Conservation (phyloP, 805 yeast species). For the Kodamaea restingae region DNA sequence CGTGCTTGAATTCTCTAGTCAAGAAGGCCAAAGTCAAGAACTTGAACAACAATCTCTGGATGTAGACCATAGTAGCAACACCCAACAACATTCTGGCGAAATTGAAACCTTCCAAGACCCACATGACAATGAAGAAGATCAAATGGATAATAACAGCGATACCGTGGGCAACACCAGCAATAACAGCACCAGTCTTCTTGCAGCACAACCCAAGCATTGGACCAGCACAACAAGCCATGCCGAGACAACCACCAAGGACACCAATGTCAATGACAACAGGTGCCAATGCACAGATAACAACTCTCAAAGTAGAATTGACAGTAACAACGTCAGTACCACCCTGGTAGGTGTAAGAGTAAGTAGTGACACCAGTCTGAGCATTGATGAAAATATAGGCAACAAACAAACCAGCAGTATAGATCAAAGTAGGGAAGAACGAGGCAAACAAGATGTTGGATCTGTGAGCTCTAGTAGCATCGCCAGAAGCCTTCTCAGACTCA, state of each 20-base stretch:
- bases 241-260: slow-evolving; percentile 69
- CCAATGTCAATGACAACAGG: slow-evolving; percentile 92
- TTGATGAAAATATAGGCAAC: slow-evolving; percentile 77
- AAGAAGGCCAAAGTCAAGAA: slow-evolving; percentile 70
- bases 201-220: slow-evolving; percentile 93
- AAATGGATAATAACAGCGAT: slow-evolving; percentile 85
- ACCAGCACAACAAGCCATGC: slow-evolving; percentile 94
- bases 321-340: slow-evolving; percentile 33
- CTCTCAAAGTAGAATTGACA: slow-evolving; percentile 70
- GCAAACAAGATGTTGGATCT: slow-evolving; percentile 73
- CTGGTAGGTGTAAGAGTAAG: slow-evolving; percentile 28
- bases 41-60: slow-evolving; percentile 86
- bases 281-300: slow-evolving; percentile 76
- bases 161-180: slow-evolving; percentile 96
- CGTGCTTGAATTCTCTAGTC: slow-evolving; percentile 95
- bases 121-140: slow-evolving; percentile 87
- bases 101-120: slow-evolving; percentile 93
- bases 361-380: slow-evolving; percentile 78
- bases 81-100: slow-evolving; percentile 88
- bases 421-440: slow-evolving; percentile 70
- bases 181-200: slow-evolving; percentile 92
- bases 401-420: slow-evolving; percentile 67
- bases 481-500: slow-evolving; percentile 61
- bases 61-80: slow-evolving; percentile 73
- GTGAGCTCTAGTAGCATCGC: slow-evolving; percentile 72